These are phyloP conservation scores for Papilionanthe hybrid DNA, from an alignment of 116 monocot genomes.

Conservation along the genomic window DNA sequence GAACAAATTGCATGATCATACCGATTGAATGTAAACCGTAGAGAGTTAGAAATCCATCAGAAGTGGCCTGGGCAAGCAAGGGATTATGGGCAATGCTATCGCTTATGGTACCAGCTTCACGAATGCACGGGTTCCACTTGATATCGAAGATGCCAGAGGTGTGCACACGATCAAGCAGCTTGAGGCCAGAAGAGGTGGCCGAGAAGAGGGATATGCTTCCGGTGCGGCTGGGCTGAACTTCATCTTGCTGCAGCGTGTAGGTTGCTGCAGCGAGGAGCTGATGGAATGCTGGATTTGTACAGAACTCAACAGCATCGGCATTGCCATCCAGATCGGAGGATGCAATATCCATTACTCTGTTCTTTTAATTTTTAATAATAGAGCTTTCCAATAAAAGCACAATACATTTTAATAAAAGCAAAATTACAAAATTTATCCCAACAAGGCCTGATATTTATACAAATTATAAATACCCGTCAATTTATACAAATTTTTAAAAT, in stretches of 20 bases:
- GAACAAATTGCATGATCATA: slow-evolving; percentile 1
- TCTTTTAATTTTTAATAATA: background rate
- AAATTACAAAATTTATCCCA: too few species aligned
- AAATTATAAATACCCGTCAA: too few species aligned
- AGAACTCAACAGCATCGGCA: slow-evolving; percentile 88
- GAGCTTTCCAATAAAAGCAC: too few species aligned
- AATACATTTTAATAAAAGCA: too few species aligned
- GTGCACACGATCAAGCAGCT: slow-evolving; percentile 41
- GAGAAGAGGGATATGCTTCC: slow-evolving; percentile 87
- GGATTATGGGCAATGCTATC: slow-evolving; percentile 10
- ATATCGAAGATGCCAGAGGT: slow-evolving; percentile 82
- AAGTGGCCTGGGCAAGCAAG: slow-evolving; percentile 77
- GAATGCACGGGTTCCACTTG: slow-evolving; percentile 57
- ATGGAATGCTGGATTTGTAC: slow-evolving; percentile 46
- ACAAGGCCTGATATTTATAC: too few species aligned
- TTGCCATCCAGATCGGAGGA: slow-evolving; percentile 60
- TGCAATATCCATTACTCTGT: slow-evolving; percentile 59
- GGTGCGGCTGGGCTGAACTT: slow-evolving; percentile 31
- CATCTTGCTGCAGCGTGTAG: slow-evolving; percentile 80
- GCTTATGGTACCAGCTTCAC: background rate
- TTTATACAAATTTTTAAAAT: too few species aligned
- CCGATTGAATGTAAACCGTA: slow-evolving; percentile 22
- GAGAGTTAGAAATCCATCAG: slow-evolving; percentile 58
- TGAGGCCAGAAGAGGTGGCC: slow-evolving; percentile 26
- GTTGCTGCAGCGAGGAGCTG: slow-evolving; percentile 75